phyloP scores from a whole-genome alignment of 1,284 basidiomycete genomes.

The Boletus hoseneyae region DNA sequence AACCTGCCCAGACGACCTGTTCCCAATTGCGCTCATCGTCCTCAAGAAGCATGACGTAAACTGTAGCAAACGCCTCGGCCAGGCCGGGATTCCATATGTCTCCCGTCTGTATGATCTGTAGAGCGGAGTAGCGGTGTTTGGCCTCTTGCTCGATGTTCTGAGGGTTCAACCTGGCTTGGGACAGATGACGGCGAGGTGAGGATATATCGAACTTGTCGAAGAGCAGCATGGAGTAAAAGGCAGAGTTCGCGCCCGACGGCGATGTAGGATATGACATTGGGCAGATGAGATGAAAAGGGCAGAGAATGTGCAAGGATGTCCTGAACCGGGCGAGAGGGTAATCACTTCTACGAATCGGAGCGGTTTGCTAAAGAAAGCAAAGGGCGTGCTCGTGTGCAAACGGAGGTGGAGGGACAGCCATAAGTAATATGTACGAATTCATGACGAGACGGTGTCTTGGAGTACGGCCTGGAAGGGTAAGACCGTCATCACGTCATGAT shows the following conservation, averaged over 20 bases:
- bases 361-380: slow-evolving; percentile 30
- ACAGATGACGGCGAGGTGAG: slow-evolving; percentile 38
- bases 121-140: slow-evolving; percentile 38
- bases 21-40: slow-evolving; percentile 53
- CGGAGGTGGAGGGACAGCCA: slow-evolving; percentile 17
- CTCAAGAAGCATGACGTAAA: slow-evolving; percentile 61
- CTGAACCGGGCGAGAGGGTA: slow-evolving; percentile 29
- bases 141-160: slow-evolving; percentile 38
- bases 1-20: slow-evolving; percentile 47
- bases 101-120: slow-evolving; percentile 40
- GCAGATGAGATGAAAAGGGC: slow-evolving; percentile 34
- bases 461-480: slow-evolving; percentile 25
- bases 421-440: slow-evolving; percentile 27
- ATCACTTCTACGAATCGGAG: slow-evolving; percentile 37
- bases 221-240: slow-evolving; percentile 40
- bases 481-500: slow-evolving; percentile 30
- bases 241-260: slow-evolving; percentile 24
- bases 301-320: slow-evolving; percentile 27
- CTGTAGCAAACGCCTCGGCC: slow-evolving; percentile 48
- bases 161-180: slow-evolving; percentile 12
- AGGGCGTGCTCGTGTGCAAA: slow-evolving; percentile 22
- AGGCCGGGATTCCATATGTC: slow-evolving; percentile 36
- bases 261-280: slow-evolving; percentile 31
- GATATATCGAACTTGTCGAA: slow-evolving; percentile 39
- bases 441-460: slow-evolving; percentile 29